Conservation (phyloP, 129 eudicot genomes). For the Chrysanthemum lavandulifolium region DNA sequence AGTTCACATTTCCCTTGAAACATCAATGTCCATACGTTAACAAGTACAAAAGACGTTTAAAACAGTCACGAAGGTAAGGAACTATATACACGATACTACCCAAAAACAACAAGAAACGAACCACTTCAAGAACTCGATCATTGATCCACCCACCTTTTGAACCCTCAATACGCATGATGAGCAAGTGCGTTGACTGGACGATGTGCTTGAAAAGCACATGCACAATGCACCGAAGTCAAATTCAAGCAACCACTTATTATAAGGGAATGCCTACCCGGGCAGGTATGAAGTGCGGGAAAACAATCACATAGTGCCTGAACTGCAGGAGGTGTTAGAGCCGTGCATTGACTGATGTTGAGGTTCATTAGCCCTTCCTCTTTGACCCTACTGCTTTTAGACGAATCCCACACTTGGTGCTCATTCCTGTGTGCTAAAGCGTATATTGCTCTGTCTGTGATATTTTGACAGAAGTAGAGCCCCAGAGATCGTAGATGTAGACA, state of each 20-base stretch:
- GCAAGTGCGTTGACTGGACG: conserved; percentile 37
- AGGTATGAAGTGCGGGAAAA: conserved; percentile 84
- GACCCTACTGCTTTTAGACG: conserved; percentile 50
- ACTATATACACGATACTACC: background rate
- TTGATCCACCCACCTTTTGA: background rate
- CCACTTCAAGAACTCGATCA: background rate
- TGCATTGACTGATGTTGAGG: conserved; percentile 95
- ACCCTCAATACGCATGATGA: conserved; percentile 55
- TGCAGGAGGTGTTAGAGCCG: conserved; percentile 94
- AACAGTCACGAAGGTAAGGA: background rate
- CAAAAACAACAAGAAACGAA: background rate
- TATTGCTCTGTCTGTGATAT: conserved; percentile 83
- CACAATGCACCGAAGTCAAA: conserved; percentile 89
- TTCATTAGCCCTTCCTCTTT: conserved; percentile 67
- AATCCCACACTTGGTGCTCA: conserved; percentile 55
- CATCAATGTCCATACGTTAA: conserved; percentile 17
- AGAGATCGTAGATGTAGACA: conserved; percentile 77
- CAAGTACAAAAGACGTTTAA: background rate
- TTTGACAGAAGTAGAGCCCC: conserved; percentile 85
- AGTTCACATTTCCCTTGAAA: background rate
- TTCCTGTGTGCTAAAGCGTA: conserved; percentile 81
- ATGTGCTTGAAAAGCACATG: conserved; percentile 66
- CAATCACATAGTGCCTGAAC: conserved; percentile 92
- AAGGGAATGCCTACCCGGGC: conserved; percentile 88
- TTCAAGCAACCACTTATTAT: conserved; percentile 88